These are phyloP conservation scores for Adansonia digitata DNA, from an alignment of 345 rosid genomes.

Conservation along the genomic window DNA sequence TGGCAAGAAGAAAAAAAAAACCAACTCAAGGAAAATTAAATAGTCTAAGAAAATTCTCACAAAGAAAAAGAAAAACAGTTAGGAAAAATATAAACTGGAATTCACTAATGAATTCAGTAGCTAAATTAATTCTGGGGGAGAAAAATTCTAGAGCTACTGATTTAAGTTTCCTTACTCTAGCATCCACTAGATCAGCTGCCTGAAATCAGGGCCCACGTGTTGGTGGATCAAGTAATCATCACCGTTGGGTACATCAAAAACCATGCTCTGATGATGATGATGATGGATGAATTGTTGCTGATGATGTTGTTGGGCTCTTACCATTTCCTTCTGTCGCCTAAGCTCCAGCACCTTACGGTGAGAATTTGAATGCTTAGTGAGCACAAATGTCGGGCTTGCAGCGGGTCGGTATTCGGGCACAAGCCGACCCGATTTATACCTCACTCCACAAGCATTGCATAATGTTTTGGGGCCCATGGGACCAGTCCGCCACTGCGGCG, in stretches of 20 bases:
- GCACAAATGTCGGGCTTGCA: constrained; percentile 66
- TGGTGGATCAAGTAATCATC: constrained; percentile 87
- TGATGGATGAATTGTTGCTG: constrained; percentile 41
- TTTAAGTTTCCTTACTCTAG: constrained; percentile 10
- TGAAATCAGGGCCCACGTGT: constrained; percentile 70
- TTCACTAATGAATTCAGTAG: constrained; percentile 23
- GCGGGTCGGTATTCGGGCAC: constrained; percentile 83
- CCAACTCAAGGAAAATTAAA: neutral
- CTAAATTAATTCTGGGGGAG: constrained; percentile 11
- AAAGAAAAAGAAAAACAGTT: neutral
- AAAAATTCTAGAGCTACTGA: neutral
- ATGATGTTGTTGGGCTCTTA: constrained; percentile 38
- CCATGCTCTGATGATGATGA: constrained; percentile 51
- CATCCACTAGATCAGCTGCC: constrained; percentile 51
- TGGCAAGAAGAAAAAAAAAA: neutral
- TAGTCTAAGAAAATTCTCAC: constrained; percentile 18
- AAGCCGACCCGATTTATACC: constrained; percentile 70
- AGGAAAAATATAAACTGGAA: constrained; percentile 10
- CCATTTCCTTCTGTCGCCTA: constrained; percentile 42
- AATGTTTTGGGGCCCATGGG: constrained; percentile 81
- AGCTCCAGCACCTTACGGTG: constrained; percentile 74
- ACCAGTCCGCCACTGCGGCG: constrained; percentile 84
- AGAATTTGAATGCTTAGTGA: constrained; percentile 68
- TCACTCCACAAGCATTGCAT: constrained; percentile 87
- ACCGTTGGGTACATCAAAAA: constrained; percentile 63